Evolutionary conservation across 1,139 yeast genomes (phyloP).

Genomic region (Scheffersomyces lignicola): DNA sequence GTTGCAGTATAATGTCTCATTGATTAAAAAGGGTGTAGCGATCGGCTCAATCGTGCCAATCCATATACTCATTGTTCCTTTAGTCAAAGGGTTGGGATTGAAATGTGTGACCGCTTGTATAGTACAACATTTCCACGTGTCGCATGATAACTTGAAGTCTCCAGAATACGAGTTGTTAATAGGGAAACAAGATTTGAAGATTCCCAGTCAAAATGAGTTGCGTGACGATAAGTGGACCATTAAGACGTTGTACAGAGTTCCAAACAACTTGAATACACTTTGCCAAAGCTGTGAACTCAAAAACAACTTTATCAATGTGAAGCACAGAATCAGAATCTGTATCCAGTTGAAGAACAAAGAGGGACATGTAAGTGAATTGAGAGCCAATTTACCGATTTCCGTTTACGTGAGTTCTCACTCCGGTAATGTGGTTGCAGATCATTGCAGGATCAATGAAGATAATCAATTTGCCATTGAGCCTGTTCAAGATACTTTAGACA

Average conservation of each 20-base stretch:
- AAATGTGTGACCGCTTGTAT: constrained; percentile 51
- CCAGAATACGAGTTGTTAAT: constrained; percentile 45
- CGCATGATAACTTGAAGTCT: constrained; percentile 37
- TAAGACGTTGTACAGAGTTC: constrained; percentile 49
- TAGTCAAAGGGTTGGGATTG: constrained; percentile 53
- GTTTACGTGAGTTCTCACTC: constrained; percentile 56
- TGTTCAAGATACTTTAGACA: constrained; percentile 31
- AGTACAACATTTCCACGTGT: constrained; percentile 49
- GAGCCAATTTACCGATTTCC: constrained; percentile 66
- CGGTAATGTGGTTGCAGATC: constrained; percentile 53
- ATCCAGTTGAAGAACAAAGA: constrained; percentile 58
- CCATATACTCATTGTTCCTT: constrained; percentile 55
- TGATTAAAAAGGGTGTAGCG: constrained; percentile 60
- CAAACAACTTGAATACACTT: constrained; percentile 49
- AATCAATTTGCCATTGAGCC: constrained; percentile 50
- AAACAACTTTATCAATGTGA: constrained; percentile 51
- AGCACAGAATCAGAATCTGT: constrained; percentile 59
- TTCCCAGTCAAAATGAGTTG: constrained; percentile 28
- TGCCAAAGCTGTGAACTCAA: constrained; percentile 60
- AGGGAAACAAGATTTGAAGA: constrained; percentile 28
- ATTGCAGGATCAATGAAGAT: constrained; percentile 47
- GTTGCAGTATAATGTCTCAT: constrained; percentile 59
- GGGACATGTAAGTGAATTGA: constrained; percentile 66
- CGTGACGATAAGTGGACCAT: constrained; percentile 53
- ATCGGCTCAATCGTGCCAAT: constrained; percentile 59